Conservation (phyloP, 768 basidiomycete species). For the Phanerodontia chrysosporium region DNA sequence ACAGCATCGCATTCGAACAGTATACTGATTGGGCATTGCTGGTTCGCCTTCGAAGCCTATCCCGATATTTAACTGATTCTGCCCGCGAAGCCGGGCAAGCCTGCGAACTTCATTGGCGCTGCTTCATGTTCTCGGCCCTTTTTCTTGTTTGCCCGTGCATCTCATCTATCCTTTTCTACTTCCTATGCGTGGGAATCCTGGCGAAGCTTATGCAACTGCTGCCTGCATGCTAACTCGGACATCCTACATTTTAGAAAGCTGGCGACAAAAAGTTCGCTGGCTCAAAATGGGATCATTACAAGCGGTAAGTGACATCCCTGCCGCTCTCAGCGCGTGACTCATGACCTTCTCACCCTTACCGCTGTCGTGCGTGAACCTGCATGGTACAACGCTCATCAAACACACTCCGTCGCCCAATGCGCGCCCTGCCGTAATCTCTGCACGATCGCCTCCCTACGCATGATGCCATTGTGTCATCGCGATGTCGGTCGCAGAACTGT, state of each 20-base stretch:
- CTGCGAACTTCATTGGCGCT: background rate
- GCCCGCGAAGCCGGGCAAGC: slow-evolving; percentile 1
- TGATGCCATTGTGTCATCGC: background rate
- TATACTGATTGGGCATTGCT: background rate
- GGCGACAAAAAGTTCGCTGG: slow-evolving; percentile 57
- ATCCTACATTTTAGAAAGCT: slow-evolving; percentile 24
- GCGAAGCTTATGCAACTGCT: background rate
- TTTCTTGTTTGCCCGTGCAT: background rate
- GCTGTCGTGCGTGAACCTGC: background rate
- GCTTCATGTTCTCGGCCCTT: slow-evolving; percentile 1
- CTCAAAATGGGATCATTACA: slow-evolving; percentile 55
- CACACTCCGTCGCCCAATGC: background rate
- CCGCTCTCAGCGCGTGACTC: background rate
- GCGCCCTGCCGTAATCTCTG: background rate
- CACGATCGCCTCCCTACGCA: background rate
- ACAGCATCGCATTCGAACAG: background rate
- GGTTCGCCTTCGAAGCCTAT: background rate
- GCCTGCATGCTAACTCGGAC: background rate
- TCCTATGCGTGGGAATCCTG: background rate
- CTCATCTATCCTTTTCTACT: slow-evolving; percentile 7
- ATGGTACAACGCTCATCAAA: background rate
- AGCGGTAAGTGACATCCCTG: slow-evolving; percentile 35
- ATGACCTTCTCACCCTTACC: background rate
- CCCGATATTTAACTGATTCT: background rate
- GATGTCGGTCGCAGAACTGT: slow-evolving; percentile 22